Conservation (phyloP, 2,329 filamentous ascomycete genomes). For the Aspergillus flavus region DNA sequence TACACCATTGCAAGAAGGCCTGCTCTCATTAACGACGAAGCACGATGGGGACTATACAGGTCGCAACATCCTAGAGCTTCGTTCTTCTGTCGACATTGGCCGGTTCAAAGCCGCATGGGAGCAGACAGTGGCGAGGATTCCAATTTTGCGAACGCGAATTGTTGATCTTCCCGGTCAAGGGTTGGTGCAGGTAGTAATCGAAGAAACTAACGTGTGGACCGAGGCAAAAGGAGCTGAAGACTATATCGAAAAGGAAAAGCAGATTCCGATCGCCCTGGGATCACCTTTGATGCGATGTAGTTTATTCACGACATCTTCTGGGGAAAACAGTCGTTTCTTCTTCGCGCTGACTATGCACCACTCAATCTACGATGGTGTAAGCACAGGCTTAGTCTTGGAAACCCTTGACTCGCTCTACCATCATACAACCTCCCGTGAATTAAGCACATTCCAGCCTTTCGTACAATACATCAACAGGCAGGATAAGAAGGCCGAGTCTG, state of each 20-base stretch:
- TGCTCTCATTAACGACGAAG: constrained; percentile 6
- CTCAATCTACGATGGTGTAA: constrained; percentile 1
- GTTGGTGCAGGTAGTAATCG: constrained; percentile 27
- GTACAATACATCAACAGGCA: not conserved
- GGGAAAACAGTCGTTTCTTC: not conserved
- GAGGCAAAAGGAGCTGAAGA: not conserved
- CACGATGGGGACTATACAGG: not conserved
- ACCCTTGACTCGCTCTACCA: not conserved
- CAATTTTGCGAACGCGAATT: constrained; percentile 44
- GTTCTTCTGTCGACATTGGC: not conserved
- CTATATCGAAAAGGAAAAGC: not conserved
- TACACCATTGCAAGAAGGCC: constrained; percentile 12
- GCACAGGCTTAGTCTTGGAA: not conserved
- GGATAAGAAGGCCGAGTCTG: not conserved
- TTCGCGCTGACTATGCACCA: constrained; percentile 1
- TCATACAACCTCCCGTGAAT: not conserved
- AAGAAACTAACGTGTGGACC: constrained; percentile 12
- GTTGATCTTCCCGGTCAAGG: constrained; percentile 17
- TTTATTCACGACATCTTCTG: not conserved
- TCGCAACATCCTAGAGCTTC: not conserved
- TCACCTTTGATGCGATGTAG: not conserved
- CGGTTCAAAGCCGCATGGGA: constrained; percentile 7
- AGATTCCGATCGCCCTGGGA: not conserved
- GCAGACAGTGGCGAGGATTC: constrained; percentile 19
- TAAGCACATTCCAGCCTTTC: not conserved